Evolutionary conservation across 495 filamentous ascomycete species (phyloP).

Genomic region (Neohortaea acidophila): DNA sequence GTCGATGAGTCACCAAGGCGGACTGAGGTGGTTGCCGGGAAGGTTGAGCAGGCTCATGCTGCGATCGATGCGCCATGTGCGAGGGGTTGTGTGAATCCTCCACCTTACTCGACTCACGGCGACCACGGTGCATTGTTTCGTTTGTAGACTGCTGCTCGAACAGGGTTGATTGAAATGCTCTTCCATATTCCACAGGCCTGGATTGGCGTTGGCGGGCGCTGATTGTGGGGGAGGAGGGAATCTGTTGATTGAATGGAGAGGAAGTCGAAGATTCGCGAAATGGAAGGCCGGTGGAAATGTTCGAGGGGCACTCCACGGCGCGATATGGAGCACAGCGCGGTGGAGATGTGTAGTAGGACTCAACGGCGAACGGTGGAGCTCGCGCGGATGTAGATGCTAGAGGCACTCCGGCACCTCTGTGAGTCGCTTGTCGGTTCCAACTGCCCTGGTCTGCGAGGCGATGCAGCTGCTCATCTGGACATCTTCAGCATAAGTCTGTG

Average conservation of each 20-base stretch:
- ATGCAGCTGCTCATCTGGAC: constrained; percentile 21
- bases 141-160: too few species aligned
- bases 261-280: constrained; percentile 10
- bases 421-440: constrained; percentile 19
- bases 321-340: too few species aligned
- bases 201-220: constrained; percentile 22
- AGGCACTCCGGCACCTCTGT: constrained; percentile 19
- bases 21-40: too few species aligned
- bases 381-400: constrained; percentile 10
- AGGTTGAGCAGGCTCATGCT: too few species aligned
- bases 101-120: too few species aligned
- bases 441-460: constrained; percentile 15
- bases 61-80: too few species aligned
- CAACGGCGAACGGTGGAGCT: not conserved
- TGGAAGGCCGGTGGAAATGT: too few species aligned
- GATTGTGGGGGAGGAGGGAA: constrained; percentile 26
- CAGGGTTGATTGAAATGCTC: too few species aligned
- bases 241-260: constrained; percentile 3
- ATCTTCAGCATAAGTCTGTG: constrained; percentile 3
- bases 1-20: too few species aligned
- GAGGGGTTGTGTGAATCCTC: too few species aligned
- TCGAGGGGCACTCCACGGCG: too few species aligned
- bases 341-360: not conserved
- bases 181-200: constrained; percentile 1
- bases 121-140: too few species aligned